Percentiles rank a stretch among this genome's conserved stretches.
Evolutionary conservation across 2,329 filamentous ascomycete genomes (phyloP).

Genomic region (Juglanconis juglandina): DNA sequence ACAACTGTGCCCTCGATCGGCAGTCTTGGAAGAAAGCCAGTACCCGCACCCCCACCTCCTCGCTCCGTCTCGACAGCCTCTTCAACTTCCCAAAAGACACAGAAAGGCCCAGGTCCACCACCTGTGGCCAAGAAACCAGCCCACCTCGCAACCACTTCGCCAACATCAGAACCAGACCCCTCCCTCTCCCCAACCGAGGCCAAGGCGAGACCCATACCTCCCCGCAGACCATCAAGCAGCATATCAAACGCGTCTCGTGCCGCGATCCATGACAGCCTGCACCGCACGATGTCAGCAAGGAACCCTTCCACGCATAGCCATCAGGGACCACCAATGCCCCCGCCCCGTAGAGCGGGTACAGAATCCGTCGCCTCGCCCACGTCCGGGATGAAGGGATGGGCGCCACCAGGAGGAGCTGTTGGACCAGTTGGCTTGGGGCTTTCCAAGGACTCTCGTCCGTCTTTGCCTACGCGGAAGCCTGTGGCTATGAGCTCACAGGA

Average conservation of each 20-base stretch:
- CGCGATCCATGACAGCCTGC: constrained; percentile 7
- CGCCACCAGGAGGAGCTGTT: constrained; percentile 16
- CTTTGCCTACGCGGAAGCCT: constrained; percentile 18
- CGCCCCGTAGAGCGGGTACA: constrained; percentile 16
- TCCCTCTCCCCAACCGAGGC: constrained; percentile 18
- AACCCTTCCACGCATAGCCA: not conserved
- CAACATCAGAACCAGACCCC: constrained; percentile 21
- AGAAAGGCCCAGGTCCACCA: constrained; percentile 41
- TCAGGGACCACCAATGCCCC: constrained; percentile 15
- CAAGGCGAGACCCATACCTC: constrained; percentile 24
- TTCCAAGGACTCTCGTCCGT: constrained; percentile 20
- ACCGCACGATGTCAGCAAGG: constrained; percentile 15
- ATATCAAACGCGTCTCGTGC: constrained; percentile 6
- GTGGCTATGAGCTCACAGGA: constrained; percentile 5
- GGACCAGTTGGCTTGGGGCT: constrained; percentile 12
- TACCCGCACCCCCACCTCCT: constrained; percentile 23
- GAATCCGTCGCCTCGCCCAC: not conserved
- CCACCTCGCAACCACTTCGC: constrained; percentile 40
- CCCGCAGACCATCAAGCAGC: constrained; percentile 24
- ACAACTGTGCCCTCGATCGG: constrained; percentile 16
- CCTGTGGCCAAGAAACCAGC: constrained; percentile 63
- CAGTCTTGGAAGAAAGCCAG: constrained; percentile 24
- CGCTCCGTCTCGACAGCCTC: constrained; percentile 36
- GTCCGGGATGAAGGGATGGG: constrained; percentile 5
- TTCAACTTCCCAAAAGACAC: constrained; percentile 32